phyloP scores from a whole-genome alignment of 169 alveolate genomes.

The Cyclospora cayetanensis region DNA sequence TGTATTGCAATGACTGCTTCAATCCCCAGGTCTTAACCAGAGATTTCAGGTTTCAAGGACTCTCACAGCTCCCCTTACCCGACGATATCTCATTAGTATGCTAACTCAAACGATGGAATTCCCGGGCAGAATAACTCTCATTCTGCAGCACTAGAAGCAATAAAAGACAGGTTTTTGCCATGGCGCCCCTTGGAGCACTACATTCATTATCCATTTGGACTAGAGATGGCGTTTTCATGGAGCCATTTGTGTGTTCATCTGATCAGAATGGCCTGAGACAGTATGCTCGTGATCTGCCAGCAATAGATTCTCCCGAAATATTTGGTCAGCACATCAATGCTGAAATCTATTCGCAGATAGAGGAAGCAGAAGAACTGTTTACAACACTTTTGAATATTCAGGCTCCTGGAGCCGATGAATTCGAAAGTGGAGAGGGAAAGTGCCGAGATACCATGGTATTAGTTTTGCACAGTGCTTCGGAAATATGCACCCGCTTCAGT shows the following conservation, averaged over 20 bases:
- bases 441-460: slow-evolving; percentile 52
- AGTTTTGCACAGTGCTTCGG: not conserved
- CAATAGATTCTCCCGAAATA: slow-evolving; percentile 90
- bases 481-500: not conserved
- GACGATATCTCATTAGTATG: slow-evolving; percentile 79
- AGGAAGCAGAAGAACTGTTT: slow-evolving; percentile 88
- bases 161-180: too few species aligned
- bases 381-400: slow-evolving; percentile 85
- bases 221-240: not conserved
- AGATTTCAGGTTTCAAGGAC: slow-evolving; percentile 74
- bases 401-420: slow-evolving; percentile 83
- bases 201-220: not conserved
- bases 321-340: slow-evolving; percentile 96
- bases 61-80: slow-evolving; percentile 82
- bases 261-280: slow-evolving; percentile 58
- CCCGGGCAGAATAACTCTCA: not conserved
- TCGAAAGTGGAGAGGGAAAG: slow-evolving; percentile 78
- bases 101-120: slow-evolving; percentile 6
- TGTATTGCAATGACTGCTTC: slow-evolving; percentile 87
- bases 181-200: too few species aligned
- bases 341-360: slow-evolving; percentile 88
- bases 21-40: slow-evolving; percentile 83
- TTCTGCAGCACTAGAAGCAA: too few species aligned
- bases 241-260: not conserved
- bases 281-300: slow-evolving; percentile 72